Percentiles rank a stretch among this genome's conserved stretches.
Evolutionary conservation across 176 grass and related monocot genomes (phyloP).

Genomic region (Lolium multiflorum): DNA sequence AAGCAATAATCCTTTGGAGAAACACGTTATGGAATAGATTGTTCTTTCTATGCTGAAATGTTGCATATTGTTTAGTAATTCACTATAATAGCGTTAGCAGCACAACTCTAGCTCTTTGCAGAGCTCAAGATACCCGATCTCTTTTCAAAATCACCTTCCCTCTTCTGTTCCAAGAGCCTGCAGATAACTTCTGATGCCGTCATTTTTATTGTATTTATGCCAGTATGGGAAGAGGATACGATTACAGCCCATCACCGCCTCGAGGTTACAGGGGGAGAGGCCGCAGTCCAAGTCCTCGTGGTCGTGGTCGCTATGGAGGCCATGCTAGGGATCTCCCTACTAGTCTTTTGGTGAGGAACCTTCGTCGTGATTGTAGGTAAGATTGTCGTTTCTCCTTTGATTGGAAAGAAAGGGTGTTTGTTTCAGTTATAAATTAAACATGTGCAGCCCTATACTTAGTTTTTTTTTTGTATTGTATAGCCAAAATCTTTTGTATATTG

Average conservation of each 20-base stretch:
- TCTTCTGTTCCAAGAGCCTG: background rate
- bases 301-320: constrained; percentile 57
- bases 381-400: background rate
- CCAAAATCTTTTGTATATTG: background rate
- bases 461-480: background rate
- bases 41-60: background rate
- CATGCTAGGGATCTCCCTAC: constrained; percentile 72
- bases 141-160: background rate
- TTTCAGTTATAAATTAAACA: background rate
- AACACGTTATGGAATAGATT: background rate
- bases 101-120: background rate
- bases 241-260: constrained; percentile 74
- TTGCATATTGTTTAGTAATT: background rate
- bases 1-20: background rate
- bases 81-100: background rate
- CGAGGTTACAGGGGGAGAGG: constrained; percentile 69
- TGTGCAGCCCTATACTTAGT: background rate
- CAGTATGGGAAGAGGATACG: constrained; percentile 72
- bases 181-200: background rate
- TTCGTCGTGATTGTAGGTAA: constrained; percentile 75
- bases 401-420: background rate
- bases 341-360: constrained; percentile 90
- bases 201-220: background rate
- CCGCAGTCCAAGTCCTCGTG: constrained; percentile 76
- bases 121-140: background rate